phyloP scores from a whole-genome alignment of 352 stramenopile species.

The Elongisporangium undulatum region DNA sequence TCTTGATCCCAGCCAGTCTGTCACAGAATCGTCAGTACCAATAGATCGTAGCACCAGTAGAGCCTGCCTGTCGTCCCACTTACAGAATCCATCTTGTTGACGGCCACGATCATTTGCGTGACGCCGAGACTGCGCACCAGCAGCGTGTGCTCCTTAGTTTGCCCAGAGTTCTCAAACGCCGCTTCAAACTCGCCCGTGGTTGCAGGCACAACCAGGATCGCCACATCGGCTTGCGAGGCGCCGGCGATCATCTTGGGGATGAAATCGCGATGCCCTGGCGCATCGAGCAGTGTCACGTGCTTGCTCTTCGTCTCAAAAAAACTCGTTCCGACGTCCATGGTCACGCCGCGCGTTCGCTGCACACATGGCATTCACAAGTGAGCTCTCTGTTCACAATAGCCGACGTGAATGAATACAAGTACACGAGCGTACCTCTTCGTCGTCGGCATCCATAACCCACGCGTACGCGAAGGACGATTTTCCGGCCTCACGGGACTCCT shows the following conservation, averaged over 20 bases:
- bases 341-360: constrained; percentile 95
- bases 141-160: constrained; percentile 98
- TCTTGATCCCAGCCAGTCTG: constrained; percentile 66
- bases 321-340: constrained; percentile 96
- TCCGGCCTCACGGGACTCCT: constrained; percentile 85
- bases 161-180: constrained; percentile 92
- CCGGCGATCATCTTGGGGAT: constrained; percentile 98
- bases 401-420: not conserved
- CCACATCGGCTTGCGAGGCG: constrained; percentile 89
- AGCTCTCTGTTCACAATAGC: constrained; percentile 7
- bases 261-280: constrained; percentile 96
- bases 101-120: constrained; percentile 92
- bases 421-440: constrained; percentile 46
- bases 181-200: constrained; percentile 94
- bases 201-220: constrained; percentile 93
- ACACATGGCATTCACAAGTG: constrained; percentile 15
- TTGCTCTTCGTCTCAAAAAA: constrained; percentile 88
- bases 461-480: constrained; percentile 96
- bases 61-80: not conserved
- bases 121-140: constrained; percentile 93
- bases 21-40: constrained; percentile 7
- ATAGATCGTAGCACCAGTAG: not conserved
- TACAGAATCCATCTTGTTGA: constrained; percentile 98
- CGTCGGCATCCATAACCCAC: constrained; percentile 92
- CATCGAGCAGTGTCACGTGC: constrained; percentile 95